These are phyloP conservation scores for Termitomyces sp. DNA, from an alignment of 768 basidiomycete species.

Conservation along the genomic window DNA sequence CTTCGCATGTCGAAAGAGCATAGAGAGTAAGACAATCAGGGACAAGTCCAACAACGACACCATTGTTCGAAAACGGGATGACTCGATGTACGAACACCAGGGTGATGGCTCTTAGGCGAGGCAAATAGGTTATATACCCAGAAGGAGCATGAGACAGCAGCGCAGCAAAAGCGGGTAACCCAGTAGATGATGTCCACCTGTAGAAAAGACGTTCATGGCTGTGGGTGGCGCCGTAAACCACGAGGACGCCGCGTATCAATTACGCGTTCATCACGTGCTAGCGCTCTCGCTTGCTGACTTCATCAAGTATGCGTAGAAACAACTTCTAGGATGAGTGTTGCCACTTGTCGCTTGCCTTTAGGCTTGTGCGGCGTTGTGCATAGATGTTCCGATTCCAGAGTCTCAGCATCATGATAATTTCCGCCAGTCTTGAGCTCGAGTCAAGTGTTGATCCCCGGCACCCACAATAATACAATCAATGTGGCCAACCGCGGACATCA, in stretches of 20 bases:
- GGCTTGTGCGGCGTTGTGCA: neutral
- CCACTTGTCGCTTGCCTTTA: neutral
- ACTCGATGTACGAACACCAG: neutral
- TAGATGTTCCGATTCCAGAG: neutral
- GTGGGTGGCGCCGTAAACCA: neutral
- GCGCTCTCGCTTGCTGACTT: neutral
- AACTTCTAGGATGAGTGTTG: neutral
- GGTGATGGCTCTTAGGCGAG: neutral
- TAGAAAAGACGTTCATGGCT: neutral
- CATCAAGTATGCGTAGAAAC: neutral
- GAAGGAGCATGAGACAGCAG: neutral
- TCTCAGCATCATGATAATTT: neutral
- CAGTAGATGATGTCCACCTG: neutral
- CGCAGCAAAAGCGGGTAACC: neutral
- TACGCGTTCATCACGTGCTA: neutral
- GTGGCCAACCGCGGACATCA: no score
- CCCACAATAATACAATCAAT: no score
- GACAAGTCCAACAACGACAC: neutral
- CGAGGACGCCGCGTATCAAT: constrained; percentile 1
- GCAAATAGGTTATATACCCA: neutral
- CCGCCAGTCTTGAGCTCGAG: no score
- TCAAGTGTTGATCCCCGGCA: no score
- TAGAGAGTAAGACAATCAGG: constrained; percentile 4
- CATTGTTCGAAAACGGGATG: neutral
- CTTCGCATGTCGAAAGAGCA: neutral